phyloP scores from a whole-genome alignment of 2,329 filamentous ascomycete species.

The Myriosclerotinia duriaeana region DNA sequence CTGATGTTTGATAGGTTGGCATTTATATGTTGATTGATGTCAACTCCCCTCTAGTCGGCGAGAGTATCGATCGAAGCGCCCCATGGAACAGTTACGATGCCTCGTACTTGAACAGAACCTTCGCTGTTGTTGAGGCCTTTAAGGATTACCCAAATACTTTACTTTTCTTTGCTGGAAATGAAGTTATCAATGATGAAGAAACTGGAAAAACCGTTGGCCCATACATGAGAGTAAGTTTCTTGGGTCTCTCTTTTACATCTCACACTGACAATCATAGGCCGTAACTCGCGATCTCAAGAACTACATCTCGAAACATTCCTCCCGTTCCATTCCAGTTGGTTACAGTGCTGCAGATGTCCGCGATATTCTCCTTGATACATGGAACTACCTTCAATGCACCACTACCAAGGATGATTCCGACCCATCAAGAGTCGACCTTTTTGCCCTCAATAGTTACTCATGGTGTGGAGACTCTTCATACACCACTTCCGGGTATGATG shows the following conservation, averaged over 20 bases:
- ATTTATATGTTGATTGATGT: slow-evolving; percentile 70
- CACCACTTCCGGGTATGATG: slow-evolving; percentile 60
- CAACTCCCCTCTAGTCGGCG: slow-evolving; percentile 61
- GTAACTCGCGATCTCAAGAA: slow-evolving; percentile 78
- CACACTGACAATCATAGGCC: slow-evolving; percentile 50
- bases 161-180: slow-evolving; percentile 77
- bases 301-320: slow-evolving; percentile 70
- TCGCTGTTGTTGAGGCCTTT: slow-evolving; percentile 66
- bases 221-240: slow-evolving; percentile 55
- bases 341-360: slow-evolving; percentile 82
- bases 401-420: slow-evolving; percentile 54
- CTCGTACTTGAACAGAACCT: slow-evolving; percentile 63
- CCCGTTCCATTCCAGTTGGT: slow-evolving; percentile 70
- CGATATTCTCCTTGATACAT: slow-evolving; percentile 69
- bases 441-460: slow-evolving; percentile 76
- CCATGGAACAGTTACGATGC: slow-evolving; percentile 61
- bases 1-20: slow-evolving; percentile 45
- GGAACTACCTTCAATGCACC: slow-evolving; percentile 71
- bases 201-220: slow-evolving; percentile 61
- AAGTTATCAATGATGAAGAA: slow-evolving; percentile 67
- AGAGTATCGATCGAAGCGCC: slow-evolving; percentile 54
- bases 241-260: not conserved
- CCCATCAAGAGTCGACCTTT: slow-evolving; percentile 68
- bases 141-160: slow-evolving; percentile 65
- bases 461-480: slow-evolving; percentile 68